phyloP scores from a whole-genome alignment of 2,329 filamentous ascomycete genomes.

The Aspergillus sojae region DNA sequence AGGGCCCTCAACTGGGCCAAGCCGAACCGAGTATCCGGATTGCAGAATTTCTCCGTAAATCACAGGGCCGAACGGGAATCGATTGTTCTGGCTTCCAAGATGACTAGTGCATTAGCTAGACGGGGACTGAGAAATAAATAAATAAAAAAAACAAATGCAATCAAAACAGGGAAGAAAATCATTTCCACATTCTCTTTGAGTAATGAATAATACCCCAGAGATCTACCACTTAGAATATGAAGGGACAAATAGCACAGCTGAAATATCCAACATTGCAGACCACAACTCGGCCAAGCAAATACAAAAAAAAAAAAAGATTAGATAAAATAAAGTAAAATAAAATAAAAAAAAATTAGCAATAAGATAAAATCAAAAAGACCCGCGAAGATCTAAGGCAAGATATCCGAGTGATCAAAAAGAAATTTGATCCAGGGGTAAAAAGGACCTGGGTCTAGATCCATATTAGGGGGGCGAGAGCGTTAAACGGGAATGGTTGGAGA shows the following conservation, averaged over 20 bases:
- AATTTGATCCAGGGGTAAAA: slow-evolving; percentile 16
- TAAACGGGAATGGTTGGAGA: slow-evolving; percentile 16
- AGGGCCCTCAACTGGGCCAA: slow-evolving; percentile 7
- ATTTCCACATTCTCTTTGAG: background rate
- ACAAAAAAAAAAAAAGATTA: background rate
- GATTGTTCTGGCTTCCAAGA: slow-evolving; percentile 1
- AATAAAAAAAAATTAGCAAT: background rate
- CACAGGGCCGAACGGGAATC: slow-evolving; percentile 16
- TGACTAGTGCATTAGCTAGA: background rate
- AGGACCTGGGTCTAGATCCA: slow-evolving; percentile 16
- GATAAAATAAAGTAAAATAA: background rate
- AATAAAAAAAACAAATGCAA: background rate
- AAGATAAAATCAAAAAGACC: background rate
- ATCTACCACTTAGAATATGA: background rate
- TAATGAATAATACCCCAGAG: background rate
- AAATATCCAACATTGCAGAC: background rate
- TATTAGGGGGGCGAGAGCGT: slow-evolving; percentile 5
- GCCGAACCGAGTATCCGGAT: slow-evolving; percentile 20
- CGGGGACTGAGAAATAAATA: background rate
- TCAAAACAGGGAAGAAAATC: background rate
- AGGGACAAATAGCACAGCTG: background rate
- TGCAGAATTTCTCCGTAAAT: slow-evolving; percentile 27
- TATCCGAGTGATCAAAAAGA: slow-evolving; percentile 14
- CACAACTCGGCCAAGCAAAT: background rate
- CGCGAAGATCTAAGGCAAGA: slow-evolving; percentile 7